Evolutionary conservation across 345 rosid genomes (phyloP).

Genomic region (Hibiscus trionum): DNA sequence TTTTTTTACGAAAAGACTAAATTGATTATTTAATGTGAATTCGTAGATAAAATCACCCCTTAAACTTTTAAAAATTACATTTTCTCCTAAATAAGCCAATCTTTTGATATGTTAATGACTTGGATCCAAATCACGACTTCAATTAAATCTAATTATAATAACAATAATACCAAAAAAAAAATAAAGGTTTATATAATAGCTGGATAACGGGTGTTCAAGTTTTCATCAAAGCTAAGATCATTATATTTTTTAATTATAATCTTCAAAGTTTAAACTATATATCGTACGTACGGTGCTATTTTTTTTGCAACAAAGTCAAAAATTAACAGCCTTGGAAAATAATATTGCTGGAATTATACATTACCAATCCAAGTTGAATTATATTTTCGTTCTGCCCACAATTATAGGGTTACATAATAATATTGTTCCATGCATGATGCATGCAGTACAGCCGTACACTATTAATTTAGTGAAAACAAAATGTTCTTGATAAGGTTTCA

Average conservation of each 20-base stretch:
- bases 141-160: neutral
- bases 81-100: neutral
- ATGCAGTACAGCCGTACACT: neutral
- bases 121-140: neutral
- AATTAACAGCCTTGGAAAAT: neutral
- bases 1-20: no score
- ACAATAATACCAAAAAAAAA: neutral
- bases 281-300: neutral
- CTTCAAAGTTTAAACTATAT: neutral
- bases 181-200: neutral
- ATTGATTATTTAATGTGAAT: no score
- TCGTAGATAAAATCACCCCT: no score
- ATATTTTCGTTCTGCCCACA: neutral
- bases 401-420: no score
- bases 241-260: neutral
- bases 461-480: no score
- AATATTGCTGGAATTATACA: neutral
- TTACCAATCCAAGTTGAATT: neutral
- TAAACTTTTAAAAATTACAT: no score
- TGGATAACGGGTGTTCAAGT: neutral
- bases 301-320: neutral
- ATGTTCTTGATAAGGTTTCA: no score
- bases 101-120: neutral
- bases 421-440: no score
- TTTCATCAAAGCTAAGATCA: neutral